Evolutionary conservation across 768 basidiomycete genomes (phyloP).

Genomic region (Lactifluus subvellereus): DNA sequence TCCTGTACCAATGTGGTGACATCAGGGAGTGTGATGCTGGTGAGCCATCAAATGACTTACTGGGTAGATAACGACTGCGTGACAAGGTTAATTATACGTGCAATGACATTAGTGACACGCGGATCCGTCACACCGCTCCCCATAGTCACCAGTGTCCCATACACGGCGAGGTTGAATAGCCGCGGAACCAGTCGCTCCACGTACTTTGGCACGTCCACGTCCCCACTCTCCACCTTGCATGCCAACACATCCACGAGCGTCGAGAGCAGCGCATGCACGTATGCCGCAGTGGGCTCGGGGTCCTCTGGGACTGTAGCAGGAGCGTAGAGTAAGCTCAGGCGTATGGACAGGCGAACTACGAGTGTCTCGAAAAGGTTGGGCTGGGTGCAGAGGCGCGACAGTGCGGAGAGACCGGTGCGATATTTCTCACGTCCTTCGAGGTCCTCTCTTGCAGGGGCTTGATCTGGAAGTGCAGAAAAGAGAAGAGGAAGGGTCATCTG

Average conservation of each 20-base stretch:
- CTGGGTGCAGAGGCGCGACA: slow-evolving; percentile 67
- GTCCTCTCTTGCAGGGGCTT: slow-evolving; percentile 50
- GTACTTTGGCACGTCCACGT: slow-evolving; percentile 76
- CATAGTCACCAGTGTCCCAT: slow-evolving; percentile 32
- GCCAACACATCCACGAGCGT: slow-evolving; percentile 59
- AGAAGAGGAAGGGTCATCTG: slow-evolving; percentile 76
- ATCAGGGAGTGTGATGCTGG: background rate
- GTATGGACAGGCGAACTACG: slow-evolving; percentile 67
- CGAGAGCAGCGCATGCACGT: slow-evolving; percentile 75
- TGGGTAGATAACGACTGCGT: slow-evolving; percentile 53
- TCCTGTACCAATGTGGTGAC: slow-evolving; percentile 36
- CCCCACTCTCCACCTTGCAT: slow-evolving; percentile 39
- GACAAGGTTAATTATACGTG: slow-evolving; percentile 61
- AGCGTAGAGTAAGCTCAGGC: slow-evolving; percentile 65
- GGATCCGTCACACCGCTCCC: slow-evolving; percentile 36
- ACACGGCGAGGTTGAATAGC: slow-evolving; percentile 60
- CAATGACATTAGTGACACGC: slow-evolving; percentile 56
- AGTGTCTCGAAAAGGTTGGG: slow-evolving; percentile 80
- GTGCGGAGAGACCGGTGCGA: slow-evolving; percentile 60
- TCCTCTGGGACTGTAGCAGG: slow-evolving; percentile 34
- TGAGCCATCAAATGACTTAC: slow-evolving; percentile 43
- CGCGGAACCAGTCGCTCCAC: slow-evolving; percentile 68
- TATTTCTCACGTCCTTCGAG: slow-evolving; percentile 52
- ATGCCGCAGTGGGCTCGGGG: slow-evolving; percentile 65
- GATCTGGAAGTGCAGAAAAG: slow-evolving; percentile 67